Percentiles rank a stretch among this genome's conserved stretches.
These are phyloP conservation scores for Alnus glutinosa DNA, from an alignment of 306 rosid genomes.

Conservation along the genomic window DNA sequence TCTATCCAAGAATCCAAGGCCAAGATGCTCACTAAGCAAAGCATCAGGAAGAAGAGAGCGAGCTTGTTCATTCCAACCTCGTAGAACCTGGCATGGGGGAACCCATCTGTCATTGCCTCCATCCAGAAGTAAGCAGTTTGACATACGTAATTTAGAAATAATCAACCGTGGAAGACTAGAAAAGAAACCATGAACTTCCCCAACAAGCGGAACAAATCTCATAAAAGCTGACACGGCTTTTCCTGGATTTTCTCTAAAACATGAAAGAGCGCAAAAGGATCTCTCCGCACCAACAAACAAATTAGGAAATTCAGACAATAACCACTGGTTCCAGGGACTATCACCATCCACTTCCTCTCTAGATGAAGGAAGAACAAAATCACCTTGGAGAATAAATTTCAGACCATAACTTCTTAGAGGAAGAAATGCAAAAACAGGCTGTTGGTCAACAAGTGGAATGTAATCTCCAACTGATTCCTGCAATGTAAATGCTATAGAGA, in stretches of 20 bases:
- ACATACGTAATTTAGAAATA: conserved; percentile 64
- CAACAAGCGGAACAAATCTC: conserved; percentile 89
- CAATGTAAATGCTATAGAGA: conserved; percentile 85
- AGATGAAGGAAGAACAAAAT: conserved; percentile 96
- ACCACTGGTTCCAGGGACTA: conserved; percentile 97
- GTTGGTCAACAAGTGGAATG: conserved; percentile 64
- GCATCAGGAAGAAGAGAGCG: conserved; percentile 60
- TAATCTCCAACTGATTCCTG: conserved; percentile 55
- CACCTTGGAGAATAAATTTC: conserved; percentile 92
- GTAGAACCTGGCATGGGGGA: conserved; percentile 84
- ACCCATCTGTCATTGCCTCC: conserved; percentile 63
- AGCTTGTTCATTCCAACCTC: conserved; percentile 89
- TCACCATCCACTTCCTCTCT: conserved; percentile 98
- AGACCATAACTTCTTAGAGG: conserved; percentile 90
- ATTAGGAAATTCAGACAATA: conserved; percentile 82
- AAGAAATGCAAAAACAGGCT: conserved; percentile 95
- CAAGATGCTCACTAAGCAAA: conserved; percentile 69
- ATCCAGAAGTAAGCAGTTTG: conserved; percentile 82
- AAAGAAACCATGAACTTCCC: conserved; percentile 96
- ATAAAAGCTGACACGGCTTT: conserved; percentile 84
- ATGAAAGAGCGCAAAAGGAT: conserved; percentile 77
- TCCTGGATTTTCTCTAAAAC: conserved; percentile 72
- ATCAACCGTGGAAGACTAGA: conserved; percentile 81
- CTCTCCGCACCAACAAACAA: conserved; percentile 77
- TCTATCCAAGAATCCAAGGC: conserved; percentile 78